Evolutionary conservation across 106 monocot species (phyloP).

Genomic region (Dioscorea zingiberensis): DNA sequence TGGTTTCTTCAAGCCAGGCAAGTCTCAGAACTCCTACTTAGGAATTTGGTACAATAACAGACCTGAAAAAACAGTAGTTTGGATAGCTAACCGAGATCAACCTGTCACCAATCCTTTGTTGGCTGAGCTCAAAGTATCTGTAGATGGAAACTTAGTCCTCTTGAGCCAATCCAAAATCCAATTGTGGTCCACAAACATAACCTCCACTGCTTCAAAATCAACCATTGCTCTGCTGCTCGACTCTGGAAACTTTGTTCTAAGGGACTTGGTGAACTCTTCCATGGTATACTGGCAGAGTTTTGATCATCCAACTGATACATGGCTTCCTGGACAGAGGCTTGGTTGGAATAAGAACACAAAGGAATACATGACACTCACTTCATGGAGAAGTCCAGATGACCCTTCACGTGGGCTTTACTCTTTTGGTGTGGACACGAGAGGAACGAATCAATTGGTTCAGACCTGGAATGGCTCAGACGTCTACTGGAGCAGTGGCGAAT

Average conservation of each 20-base stretch:
- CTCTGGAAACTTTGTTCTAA: conserved; percentile 36
- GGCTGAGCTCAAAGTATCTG: conserved; percentile 27
- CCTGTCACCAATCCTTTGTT: conserved; percentile 17
- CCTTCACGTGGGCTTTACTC: conserved; percentile 33
- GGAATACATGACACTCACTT: conserved; percentile 27
- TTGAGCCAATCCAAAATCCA: conserved; percentile 6
- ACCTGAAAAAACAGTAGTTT: conserved; percentile 24
- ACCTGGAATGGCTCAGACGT: neutral
- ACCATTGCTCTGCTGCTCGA: conserved; percentile 24
- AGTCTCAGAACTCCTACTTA: conserved; percentile 13
- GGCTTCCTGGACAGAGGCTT: conserved; percentile 28
- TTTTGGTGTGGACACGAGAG: conserved; percentile 36
- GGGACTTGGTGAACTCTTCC: conserved; percentile 6
- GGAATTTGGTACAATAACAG: conserved; percentile 49
- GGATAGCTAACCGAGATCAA: conserved; percentile 40
- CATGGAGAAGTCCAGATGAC: conserved; percentile 47
- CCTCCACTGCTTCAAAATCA: conserved; percentile 2
- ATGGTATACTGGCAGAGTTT: conserved; percentile 38
- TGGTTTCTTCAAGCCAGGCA: conserved; percentile 29
- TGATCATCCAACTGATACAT: conserved; percentile 40
- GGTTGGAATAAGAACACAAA: conserved; percentile 22
- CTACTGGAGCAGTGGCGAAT: conserved; percentile 45
- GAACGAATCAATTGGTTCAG: conserved; percentile 22
- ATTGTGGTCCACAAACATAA: conserved; percentile 28
- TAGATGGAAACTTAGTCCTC: conserved; percentile 32